Evolutionary conservation across 2,329 filamentous ascomycete genomes (phyloP), one percentile per base, ranked within the genome.

Genomic region (Tolypocladium sp.): DNA sequence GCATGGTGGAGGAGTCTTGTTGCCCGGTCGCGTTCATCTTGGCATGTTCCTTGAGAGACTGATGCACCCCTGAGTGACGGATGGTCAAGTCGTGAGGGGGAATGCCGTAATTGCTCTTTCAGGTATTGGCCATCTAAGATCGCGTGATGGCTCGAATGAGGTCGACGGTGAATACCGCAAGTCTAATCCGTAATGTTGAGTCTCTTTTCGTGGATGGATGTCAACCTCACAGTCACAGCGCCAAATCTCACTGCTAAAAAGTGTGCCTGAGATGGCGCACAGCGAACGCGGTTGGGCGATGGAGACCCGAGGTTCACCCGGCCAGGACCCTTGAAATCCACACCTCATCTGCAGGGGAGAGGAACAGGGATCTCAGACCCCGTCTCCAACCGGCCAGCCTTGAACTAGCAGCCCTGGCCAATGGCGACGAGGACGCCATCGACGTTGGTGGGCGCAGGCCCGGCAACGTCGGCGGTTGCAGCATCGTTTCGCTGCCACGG

Each of bases 11-110:
- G 25, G 63, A 59, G 57, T 63, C 61, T 58, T 67, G 54, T 17
- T 61, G 35, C 41, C 55, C 60, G 61, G 63, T 10, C 41, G 67
- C 62, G 51, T 61, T 68, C 71, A 73, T 73, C 59, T 66, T 71
- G 68, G 46, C 63, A 67, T 65, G 58, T 40, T 38, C 22, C 8
- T 40, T 20, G 9, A 52, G 27, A 33, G 9, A 4, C 27, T 10
- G 49, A 35, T 35, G 9, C 27, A 35, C 49, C 4, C 8, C 12
- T 3, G 20, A 53, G 30, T 37, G 20, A 20, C 49, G 10, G 30
- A 35, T 35, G 49, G 30, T 15, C 20, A 6, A 10, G 17, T 30
- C 25, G 49, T 22, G 49, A 37, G 4, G 49, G 4, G 30, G 20
- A 35, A 12, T 22, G 20, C 4, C 12, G 30, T 2, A 4, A 20